Base-by-base conservation (phyloP, 2,329 filamentous ascomycete genomes). In the Aspergillus phoenicis region DNA sequence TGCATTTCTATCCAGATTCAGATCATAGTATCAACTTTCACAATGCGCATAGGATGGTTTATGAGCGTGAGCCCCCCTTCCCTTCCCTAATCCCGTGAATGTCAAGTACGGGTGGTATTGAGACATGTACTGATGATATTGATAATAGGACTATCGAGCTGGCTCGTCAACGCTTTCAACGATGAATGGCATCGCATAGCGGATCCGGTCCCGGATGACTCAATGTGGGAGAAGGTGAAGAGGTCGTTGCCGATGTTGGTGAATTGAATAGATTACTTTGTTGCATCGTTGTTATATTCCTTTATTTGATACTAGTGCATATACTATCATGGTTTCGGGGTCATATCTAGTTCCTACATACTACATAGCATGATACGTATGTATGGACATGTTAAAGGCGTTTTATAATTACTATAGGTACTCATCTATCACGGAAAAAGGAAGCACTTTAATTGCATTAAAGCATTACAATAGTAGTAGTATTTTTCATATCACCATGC, bases 151-250 rank as follows among this genome's bases (percentile, higher is more conserved):
- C 78, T 82, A 65, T 81, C 72, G 60, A 93, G 91, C 74, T 99
- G 94, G 94, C 87, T 99, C 58, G 85, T 97, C 73, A 98, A 97
- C 74, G 95, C 95, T 1, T 99, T 99, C 75, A 98, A 98, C 68
- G 95, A 95, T 55, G 93, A 97, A 76, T 98, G 94, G 92, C 81
- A 94, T 53, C 80, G 82, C 52, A 85, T 83, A 17, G 77, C 81
- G 15, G 74, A 84, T 57, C 83, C 85, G 0, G 77, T 77, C 28
- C 86, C 86, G 3, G 66, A 70, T 26, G 64, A 70, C 17, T 73
- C 73, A 5, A 67, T 71, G 33, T 70, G 71, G 67, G 64, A 64
- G 17, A 66, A 62, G 41, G 22, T 64, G 6, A 73, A 66, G 60
- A 63, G 68, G 20, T 61, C 66, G 28, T 28, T 65, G 8, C 60